Conservation (phyloP, 1,284 basidiomycete genomes). For the Trametes polyzona region DNA sequence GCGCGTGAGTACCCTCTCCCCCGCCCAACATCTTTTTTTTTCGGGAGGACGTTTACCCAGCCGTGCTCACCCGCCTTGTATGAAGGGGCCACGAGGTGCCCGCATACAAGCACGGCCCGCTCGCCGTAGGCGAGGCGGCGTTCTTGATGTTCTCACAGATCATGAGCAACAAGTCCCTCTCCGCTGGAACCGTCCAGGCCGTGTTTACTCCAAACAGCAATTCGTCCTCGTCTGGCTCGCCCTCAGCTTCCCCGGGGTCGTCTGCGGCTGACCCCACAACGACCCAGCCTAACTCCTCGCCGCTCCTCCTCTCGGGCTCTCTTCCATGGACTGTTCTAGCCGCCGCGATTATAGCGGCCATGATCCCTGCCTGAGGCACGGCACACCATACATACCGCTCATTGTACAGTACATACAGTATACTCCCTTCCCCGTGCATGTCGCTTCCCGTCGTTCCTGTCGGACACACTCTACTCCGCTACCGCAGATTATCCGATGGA, state of each 20-base stretch:
- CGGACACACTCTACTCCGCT: no score
- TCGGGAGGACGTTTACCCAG: neutral
- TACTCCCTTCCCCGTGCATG: no score
- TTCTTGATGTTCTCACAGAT: conserved; percentile 34
- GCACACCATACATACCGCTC: no score
- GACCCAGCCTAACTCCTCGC: conserved; percentile 14
- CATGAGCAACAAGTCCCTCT: conserved; percentile 30
- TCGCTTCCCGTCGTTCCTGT: neutral
- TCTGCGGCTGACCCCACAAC: conserved; percentile 8
- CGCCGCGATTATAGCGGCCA: neutral
- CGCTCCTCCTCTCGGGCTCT: conserved; percentile 3
- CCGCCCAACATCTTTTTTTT: neutral
- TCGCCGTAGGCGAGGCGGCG: conserved; percentile 29
- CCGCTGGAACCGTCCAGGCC: conserved; percentile 15
- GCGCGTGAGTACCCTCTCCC: conserved; percentile 24
- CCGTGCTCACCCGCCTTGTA: neutral
- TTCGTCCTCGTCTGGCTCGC: neutral
- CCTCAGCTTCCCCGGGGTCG: neutral
- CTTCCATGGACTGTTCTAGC: conserved; percentile 12
- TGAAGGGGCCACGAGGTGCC: conserved; percentile 32
- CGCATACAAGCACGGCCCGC: conserved; percentile 29
- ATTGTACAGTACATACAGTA: no score
- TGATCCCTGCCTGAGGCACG: no score
- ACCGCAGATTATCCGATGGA: no score
- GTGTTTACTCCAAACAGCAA: neutral